These are phyloP conservation scores for Acer campestre DNA, from an alignment of 345 rosid species.

Conservation along the genomic window DNA sequence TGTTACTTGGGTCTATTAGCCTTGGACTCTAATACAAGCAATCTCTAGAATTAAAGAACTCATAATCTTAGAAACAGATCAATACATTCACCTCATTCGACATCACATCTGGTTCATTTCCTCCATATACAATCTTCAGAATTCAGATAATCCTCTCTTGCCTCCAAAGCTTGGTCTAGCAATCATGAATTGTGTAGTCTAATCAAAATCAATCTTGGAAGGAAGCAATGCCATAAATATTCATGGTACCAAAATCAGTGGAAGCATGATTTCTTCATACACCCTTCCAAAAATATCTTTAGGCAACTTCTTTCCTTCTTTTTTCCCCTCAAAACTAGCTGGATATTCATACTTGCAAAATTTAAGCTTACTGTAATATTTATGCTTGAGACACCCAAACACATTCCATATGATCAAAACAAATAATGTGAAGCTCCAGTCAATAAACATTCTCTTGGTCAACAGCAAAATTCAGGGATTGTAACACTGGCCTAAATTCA, in stretches of 20 bases:
- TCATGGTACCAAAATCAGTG: neutral
- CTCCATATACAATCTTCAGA: neutral
- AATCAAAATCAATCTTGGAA: neutral
- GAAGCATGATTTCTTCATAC: neutral
- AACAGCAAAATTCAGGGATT: neutral
- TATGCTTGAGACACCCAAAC: neutral
- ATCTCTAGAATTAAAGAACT: neutral
- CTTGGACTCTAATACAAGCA: neutral
- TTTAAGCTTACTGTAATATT: neutral
- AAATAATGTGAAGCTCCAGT: no score
- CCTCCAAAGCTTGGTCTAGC: neutral
- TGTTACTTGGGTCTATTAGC: neutral
- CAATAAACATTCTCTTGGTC: neutral
- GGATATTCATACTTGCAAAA: neutral
- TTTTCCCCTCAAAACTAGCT: neutral
- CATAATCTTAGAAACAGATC: constrained; percentile 2
- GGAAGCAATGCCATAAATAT: neutral
- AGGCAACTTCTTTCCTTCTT: neutral
- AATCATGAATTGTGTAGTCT: no score
- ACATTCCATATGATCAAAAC: neutral
- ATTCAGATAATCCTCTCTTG: neutral
- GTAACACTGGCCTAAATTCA: no score
- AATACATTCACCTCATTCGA: neutral
- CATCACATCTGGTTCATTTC: neutral
- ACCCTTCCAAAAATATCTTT: neutral